Evolutionary conservation across 2,329 filamentous ascomycete genomes (phyloP), one percentile per base, ranked within the genome.

Genomic region (Tolypocladium nubicola): DNA sequence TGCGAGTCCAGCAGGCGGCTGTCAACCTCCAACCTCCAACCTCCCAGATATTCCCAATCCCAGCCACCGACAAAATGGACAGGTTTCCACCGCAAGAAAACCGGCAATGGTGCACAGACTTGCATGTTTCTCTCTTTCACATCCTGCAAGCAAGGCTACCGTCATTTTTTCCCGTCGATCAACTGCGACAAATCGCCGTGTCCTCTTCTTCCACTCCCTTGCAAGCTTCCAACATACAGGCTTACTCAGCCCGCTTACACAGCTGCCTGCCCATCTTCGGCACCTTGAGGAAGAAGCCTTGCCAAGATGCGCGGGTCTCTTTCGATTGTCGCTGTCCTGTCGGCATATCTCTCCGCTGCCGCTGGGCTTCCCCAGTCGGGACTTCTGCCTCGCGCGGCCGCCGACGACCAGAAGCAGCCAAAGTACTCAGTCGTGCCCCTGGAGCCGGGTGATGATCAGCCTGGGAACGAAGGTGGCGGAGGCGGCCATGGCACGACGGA

Each of bases 401-500:
- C 26, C 13, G 56, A 55, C 8, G 53, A 57, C 11, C 55, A 58
- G 19, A 56, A 60, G n/a, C 67, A 66, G 53, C 72, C 71, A 2
- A 64, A 65, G 26, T 75, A 75, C 53, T 73, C 71, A 3, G 70
- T 75, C 37, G 71, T 75, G 6, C 71, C 71, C 16, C 61, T 74
- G n/a, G 71, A 72, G 54, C 71, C 71, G 2, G 64, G 62, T 19
- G 61, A 69, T 7, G 61, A 64, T 30, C 62, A 65, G 16, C 58
- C 64, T 11, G 58, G 54, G 7, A 33, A 40, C 38, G 60, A 57
- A 13, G 54, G 58, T 10, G 52, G 53, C 23, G 54, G 57, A 43
- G 50, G 58, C 53, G 52, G 58, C 26, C 58, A 59, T 40, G 57
- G 56, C 33, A 58, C 56, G 62, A 60, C 40, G 58, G 60, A 63